These are phyloP conservation scores for Neurospora terricola DNA, from an alignment of 495 filamentous ascomycete genomes.

Conservation along the genomic window DNA sequence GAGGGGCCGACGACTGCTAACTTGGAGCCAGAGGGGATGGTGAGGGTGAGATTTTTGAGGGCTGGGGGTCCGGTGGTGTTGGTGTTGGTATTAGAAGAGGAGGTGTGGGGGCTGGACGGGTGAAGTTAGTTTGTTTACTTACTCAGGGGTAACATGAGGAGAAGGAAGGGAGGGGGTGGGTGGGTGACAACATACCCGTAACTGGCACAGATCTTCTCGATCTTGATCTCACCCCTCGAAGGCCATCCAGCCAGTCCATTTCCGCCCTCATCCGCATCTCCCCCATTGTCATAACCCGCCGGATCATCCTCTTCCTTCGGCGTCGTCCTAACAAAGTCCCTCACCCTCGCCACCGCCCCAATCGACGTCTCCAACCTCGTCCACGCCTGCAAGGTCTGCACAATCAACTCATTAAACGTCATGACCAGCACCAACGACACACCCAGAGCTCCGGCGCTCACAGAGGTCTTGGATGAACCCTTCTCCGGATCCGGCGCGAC, in stretches of 20 bases:
- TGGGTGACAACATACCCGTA: conserved; percentile 10
- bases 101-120: neutral
- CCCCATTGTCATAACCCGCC: neutral
- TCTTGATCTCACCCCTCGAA: conserved; percentile 10
- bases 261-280: neutral
- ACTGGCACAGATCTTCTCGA: conserved; percentile 13
- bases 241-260: conserved; percentile 19
- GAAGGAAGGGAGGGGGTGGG: neutral
- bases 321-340: conserved; percentile 23
- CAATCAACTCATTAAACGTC: conserved; percentile 14
- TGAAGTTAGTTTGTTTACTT: neutral
- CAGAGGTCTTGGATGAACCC: neutral
- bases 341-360: conserved; percentile 38
- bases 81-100: neutral
- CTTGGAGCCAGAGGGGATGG: conserved; percentile 13
- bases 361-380: conserved; percentile 42
- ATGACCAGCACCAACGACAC: conserved; percentile 14
- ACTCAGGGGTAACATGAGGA: neutral
- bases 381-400: conserved; percentile 20
- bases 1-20: conserved; percentile 18
- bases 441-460: neutral
- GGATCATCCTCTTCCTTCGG: neutral
- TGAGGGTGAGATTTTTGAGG: conserved; percentile 1
- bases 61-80: neutral
- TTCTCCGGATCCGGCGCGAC: neutral